Base-by-base conservation (phyloP, 1,284 basidiomycete genomes). In the Ustilago vetiveriae region DNA sequence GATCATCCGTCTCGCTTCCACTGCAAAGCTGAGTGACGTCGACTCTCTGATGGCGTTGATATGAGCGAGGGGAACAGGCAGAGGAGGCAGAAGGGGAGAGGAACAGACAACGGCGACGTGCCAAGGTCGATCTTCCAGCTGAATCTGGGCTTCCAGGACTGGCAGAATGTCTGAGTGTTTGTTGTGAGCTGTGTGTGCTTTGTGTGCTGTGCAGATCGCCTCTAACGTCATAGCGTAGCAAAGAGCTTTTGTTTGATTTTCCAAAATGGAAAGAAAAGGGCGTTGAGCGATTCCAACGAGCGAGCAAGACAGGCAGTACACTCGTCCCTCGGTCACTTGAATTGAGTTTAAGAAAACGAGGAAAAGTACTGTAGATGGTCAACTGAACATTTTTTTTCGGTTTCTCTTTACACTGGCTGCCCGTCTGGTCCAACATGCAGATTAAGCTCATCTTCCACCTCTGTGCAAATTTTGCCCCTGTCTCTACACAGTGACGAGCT, bases 151-250 rank as follows among this genome's bases (percentile, higher is more conserved):
- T 27, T 3, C 10, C 23, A 24, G n/a, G 32, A 21, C 19, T 9
- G 19, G 26, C 8, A 11, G n/a, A 40, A 40, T 40, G 48, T 51
- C 39, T 51, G 30, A 51, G 40, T 35, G 39, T 51, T 51, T 42
- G 48, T 42, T 38, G 16, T 23, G 23, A 2, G 3, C 11, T 24
- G 26, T 22, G n/a, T n/a, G n/a, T n/a, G n/a, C n/a, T n/a, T n/a
- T n/a, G n/a, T n/a, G n/a, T n/a, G 14, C 8, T 26, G 39, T 38
- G 35, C 23, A n/a, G 14, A 40, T 48, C 46, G 46, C 17, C 19
- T 37, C 23, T 3, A 10, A 37, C 45, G 45, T 47, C 45, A 47
- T 47, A 26, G 45, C 24, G 45, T 47, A 35, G 37, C 46, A 21
- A 7, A 37, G 36, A 30, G 29, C 14, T 30, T 30, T 30, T 14